phyloP scores from a whole-genome alignment of 139 green algal species.

The Axilococcus clingmanii region DNA sequence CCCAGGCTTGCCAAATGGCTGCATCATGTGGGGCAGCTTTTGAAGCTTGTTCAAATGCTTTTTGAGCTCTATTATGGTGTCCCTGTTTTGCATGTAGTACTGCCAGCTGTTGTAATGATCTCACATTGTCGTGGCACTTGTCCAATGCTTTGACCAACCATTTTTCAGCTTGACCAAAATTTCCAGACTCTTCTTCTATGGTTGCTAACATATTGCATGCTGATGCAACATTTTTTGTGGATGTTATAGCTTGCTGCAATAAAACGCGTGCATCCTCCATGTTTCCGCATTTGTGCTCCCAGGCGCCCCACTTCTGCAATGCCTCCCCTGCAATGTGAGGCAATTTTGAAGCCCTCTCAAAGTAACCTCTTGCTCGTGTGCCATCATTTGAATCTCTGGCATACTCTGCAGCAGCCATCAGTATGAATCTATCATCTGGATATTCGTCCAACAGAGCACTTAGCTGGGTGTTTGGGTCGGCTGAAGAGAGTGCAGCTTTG shows the following conservation, averaged over 20 bases:
- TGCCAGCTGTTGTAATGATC: slow-evolving; percentile 38
- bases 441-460: too few relatives aligned
- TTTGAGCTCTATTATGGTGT: slow-evolving; percentile 8
- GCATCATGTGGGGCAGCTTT: slow-evolving; percentile 14
- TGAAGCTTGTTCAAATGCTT: slow-evolving; percentile 30
- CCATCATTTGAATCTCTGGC: too few relatives aligned
- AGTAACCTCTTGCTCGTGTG: too few relatives aligned
- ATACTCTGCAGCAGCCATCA: too few relatives aligned
- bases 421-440: too few relatives aligned
- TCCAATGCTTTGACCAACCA: background rate
- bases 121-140: slow-evolving; percentile 1
- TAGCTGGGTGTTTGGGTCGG: too few relatives aligned
- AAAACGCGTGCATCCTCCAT: too few relatives aligned
- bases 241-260: slow-evolving; percentile 15
- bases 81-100: slow-evolving; percentile 31
- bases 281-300: too few relatives aligned
- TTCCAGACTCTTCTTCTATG: slow-evolving; percentile 2
- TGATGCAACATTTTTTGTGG: slow-evolving; percentile 14
- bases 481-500: too few relatives aligned
- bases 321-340: too few relatives aligned
- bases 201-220: slow-evolving; percentile 2
- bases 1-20: slow-evolving; percentile 19
- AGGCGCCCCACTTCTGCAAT: too few relatives aligned
- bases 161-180: background rate
- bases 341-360: too few relatives aligned